Evolutionary conservation across 768 basidiomycete genomes (phyloP), one percentile per base, ranked within the genome.

Genomic region (Suillus fuscotomentosus): DNA sequence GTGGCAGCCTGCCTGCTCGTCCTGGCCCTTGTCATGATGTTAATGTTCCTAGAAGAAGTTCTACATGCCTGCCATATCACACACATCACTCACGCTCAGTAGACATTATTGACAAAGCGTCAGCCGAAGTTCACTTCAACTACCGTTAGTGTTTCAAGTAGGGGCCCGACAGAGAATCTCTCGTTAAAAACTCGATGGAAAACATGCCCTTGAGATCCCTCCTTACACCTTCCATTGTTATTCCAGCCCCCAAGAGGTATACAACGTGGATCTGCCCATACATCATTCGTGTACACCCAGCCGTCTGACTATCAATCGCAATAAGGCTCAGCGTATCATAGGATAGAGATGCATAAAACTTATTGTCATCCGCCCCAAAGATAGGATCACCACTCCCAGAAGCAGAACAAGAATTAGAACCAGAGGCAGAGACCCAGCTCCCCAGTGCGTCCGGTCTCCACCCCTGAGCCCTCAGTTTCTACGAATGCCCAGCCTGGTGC

Each of bases 211-310:
- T n/a, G n/a, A n/a, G n/a, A n/a, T n/a, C n/a, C n/a, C n/a, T n/a
- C n/a, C n/a, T n/a, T n/a, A n/a, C n/a, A n/a, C n/a, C n/a, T n/a
- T n/a, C n/a, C n/a, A n/a, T n/a, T n/a, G n/a, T n/a, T n/a, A n/a
- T 76, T 82, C 73, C 77, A 83, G 65, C 71, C 79, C 61, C 75
- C 76, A 79, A 79, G 47, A 75, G 80, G 71, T 73, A 67, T 66
- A 71, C 76, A 43, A 72, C 76, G 62, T 10, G 86, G 79, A 63
- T 87, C 81, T 6, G 85, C 77, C 93, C 92, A 94, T 0, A 82
- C 77, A 63, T 92, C 91, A 66, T 91, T 90, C 9, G 88, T 88
- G 70, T 94, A 94, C 15, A 90, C 85, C 91, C 93, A 94, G 3
- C 91, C 92, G 69, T 86, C 90, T 88, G 60, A 31, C 39, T 22